Conservation (phyloP, 306 rosid species). For the Lathyrus sativus region DNA sequence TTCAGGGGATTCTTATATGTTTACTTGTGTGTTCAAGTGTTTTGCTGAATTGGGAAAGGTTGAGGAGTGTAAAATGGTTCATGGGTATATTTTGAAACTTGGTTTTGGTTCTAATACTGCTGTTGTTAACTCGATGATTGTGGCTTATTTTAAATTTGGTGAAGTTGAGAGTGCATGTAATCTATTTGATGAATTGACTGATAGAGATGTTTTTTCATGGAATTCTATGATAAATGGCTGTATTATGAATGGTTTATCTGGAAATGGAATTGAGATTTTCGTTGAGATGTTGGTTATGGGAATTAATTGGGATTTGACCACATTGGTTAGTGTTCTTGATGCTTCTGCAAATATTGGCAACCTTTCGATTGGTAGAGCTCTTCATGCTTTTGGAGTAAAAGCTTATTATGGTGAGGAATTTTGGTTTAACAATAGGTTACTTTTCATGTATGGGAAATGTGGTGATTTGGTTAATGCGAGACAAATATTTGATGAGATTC, state of each 20-base stretch:
- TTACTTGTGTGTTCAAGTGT: conserved; percentile 71
- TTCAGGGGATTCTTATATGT: conserved; percentile 56
- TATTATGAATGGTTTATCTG: too few relatives aligned
- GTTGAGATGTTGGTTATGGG: too few relatives aligned
- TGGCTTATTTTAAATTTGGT: conserved; percentile 58
- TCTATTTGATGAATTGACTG: conserved; percentile 71
- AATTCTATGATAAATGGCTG: conserved; percentile 41
- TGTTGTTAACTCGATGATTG: conserved; percentile 57
- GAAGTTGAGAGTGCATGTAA: conserved; percentile 60
- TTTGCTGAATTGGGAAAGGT: conserved; percentile 51
- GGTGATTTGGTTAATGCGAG: conserved; percentile 50
- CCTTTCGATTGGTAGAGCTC: too few relatives aligned
- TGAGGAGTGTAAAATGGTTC: conserved; percentile 56
- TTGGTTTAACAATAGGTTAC: too few relatives aligned
- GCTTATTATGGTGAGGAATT: too few relatives aligned
- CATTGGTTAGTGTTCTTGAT: too few relatives aligned
- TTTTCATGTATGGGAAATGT: too few relatives aligned
- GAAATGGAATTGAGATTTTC: too few relatives aligned
- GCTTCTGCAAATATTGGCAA: too few relatives aligned
- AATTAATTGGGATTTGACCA: too few relatives aligned
- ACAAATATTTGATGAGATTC: conserved; percentile 52
- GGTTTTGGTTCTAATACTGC: conserved; percentile 49
- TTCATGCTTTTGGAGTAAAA: too few relatives aligned
- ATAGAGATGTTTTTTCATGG: conserved; percentile 73
- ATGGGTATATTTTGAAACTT: conserved; percentile 60